Conservation (phyloP, 2,329 filamentous ascomycete species). For the Fusarium sp. region DNA sequence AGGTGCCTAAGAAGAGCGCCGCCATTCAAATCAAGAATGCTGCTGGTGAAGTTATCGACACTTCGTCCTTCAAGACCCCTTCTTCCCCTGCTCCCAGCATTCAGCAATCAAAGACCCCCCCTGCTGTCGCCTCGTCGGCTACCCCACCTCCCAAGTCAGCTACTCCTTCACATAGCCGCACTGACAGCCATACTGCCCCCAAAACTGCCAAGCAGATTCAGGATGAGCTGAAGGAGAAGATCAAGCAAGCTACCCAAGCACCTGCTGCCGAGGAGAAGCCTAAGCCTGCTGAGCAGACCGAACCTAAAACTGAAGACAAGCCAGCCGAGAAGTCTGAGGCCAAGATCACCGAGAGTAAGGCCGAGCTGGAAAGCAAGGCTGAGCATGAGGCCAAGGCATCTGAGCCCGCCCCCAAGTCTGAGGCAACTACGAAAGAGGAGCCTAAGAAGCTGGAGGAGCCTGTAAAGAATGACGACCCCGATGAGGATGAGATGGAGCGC, state of each 20-base stretch:
- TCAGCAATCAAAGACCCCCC: conserved; percentile 72
- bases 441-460: conserved; percentile 45
- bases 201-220: conserved; percentile 86
- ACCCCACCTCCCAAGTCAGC: conserved; percentile 83
- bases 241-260: conserved; percentile 69
- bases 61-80: conserved; percentile 69
- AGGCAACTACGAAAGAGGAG: conserved; percentile 42
- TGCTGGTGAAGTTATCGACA: conserved; percentile 80
- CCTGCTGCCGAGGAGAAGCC: conserved; percentile 49
- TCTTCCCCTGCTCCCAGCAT: conserved; percentile 66
- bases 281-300: conserved; percentile 36
- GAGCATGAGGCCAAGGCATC: conserved; percentile 46
- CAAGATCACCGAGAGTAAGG: conserved; percentile 27
- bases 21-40: conserved; percentile 87
- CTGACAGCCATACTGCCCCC: conserved; percentile 72
- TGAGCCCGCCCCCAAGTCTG: conserved; percentile 42
- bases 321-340: conserved; percentile 17
- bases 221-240: conserved; percentile 83
- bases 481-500: conserved; percentile 68
- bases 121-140: conserved; percentile 77
- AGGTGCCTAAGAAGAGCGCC: conserved; percentile 71
- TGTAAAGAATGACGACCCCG: conserved; percentile 52
- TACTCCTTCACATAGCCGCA: conserved; percentile 74
- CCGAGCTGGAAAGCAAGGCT: conserved; percentile 43
- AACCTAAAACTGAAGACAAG: conserved; percentile 51